phyloP scores from a whole-genome alignment of 768 basidiomycete genomes.

The Kwoniella europaea region DNA sequence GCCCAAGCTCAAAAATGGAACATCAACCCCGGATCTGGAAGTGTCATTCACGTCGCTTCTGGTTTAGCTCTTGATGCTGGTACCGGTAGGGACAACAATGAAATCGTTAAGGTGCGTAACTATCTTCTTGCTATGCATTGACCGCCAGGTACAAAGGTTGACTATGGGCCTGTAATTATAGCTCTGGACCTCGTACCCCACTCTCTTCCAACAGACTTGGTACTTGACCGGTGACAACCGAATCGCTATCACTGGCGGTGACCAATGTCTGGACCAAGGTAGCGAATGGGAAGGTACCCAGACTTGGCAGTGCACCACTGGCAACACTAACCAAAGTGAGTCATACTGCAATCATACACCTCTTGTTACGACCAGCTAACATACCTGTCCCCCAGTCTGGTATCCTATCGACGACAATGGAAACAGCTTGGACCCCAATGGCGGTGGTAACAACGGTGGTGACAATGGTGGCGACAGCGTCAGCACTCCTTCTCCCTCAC shows the following conservation, averaged over 20 bases:
- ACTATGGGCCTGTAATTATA: neutral
- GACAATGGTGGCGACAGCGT: slow-evolving; percentile 12
- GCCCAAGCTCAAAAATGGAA: slow-evolving; percentile 23
- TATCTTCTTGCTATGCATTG: too few species aligned
- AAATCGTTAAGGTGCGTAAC: slow-evolving; percentile 24
- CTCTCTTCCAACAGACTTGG: slow-evolving; percentile 35
- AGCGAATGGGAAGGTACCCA: slow-evolving; percentile 34
- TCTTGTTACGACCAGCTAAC: neutral
- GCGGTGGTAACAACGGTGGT: slow-evolving; percentile 8
- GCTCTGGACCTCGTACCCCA: slow-evolving; percentile 34
- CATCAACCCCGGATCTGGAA: slow-evolving; percentile 29
- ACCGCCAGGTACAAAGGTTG: neutral
- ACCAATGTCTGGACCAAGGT: slow-evolving; percentile 52
- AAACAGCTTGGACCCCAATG: slow-evolving; percentile 8
- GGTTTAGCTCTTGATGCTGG: slow-evolving; percentile 30
- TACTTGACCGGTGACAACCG: slow-evolving; percentile 51
- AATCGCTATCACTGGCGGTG: slow-evolving; percentile 55
- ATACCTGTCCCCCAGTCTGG: slow-evolving; percentile 7
- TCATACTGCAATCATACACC: neutral
- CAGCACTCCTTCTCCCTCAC: neutral
- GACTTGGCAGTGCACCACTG: slow-evolving; percentile 55
- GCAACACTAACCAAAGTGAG: slow-evolving; percentile 55
- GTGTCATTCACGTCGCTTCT: slow-evolving; percentile 12
- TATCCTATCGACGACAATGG: slow-evolving; percentile 13
- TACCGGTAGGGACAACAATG: slow-evolving; percentile 25